Base-by-base conservation (phyloP, 257 asterid species). In the Lantana camara region DNA sequence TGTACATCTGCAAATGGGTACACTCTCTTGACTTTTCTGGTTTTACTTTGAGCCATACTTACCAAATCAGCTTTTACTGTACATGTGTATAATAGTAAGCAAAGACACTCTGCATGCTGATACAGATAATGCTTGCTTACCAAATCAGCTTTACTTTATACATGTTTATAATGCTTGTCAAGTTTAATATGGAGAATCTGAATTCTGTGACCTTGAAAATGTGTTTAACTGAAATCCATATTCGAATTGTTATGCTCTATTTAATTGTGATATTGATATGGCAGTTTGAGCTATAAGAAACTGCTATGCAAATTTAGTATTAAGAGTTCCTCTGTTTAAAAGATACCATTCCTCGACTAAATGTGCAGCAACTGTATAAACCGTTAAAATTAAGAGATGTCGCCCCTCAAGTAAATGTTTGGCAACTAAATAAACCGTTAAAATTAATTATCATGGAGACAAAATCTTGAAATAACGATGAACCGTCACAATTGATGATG, bases 1-100 rank as follows among this genome's bases (percentile, higher is more conserved):
- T 59, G 56, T 14, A 7, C 50, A 1, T 73, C 57, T 12, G 59
- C 61, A 15, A 23, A 9, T 34, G 27, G 66, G 72, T 76, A 57
- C 50, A 22, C 60, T 63, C 62, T 53, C 8, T 4, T 40, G 11
- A 10, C 3, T 40, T 15, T 14, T 50, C 12, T 66, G 21, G 9
- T 34, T 46, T 5, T 4, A 21, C 27, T 63, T 48, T 20, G 19
- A 7, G 21, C 12, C 10, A 14, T 2, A 41, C 27, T 24, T 59
- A 15, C n/a, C 46, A 27, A 22, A 17, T 30, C 22, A 13, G 17
- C 30, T 35, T 27, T 12, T 17, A 9, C 35, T 23, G 47, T 40
- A 49, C 13, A 11, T n/a, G n/a, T n/a, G 4, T n/a, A 53, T 44
- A 19, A 10, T 60, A 17, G 58, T 61, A 14, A 53, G 20, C 3